Evolutionary conservation across 805 yeast genomes (phyloP).

Genomic region (Clavispora fructus): DNA sequence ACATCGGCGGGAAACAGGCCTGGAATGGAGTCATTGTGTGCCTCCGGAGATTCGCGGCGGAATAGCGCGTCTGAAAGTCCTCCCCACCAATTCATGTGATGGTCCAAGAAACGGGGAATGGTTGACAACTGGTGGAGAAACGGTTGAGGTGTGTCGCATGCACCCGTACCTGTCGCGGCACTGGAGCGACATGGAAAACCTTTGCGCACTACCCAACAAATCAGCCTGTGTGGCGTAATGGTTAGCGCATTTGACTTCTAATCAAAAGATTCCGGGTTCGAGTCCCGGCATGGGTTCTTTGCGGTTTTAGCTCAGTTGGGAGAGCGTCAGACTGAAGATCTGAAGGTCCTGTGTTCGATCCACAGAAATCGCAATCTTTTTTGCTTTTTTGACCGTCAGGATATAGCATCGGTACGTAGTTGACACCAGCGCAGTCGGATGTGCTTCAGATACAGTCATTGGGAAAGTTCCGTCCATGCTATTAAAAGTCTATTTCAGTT

Average conservation of each 20-base stretch:
- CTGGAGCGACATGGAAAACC: neutral
- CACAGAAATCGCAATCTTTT: conserved; percentile 8
- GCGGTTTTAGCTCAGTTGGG: conserved; percentile 23
- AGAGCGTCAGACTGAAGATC: conserved; percentile 29
- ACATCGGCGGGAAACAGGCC: conserved; percentile 5
- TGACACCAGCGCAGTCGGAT: too few relatives aligned
- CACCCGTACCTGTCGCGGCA: neutral
- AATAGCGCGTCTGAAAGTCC: neutral
- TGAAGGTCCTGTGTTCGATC: conserved; percentile 19
- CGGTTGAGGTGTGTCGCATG: neutral
- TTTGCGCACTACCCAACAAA: neutral
- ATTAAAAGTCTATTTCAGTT: neutral
- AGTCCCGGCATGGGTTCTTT: conserved; percentile 18
- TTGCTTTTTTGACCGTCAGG: too few relatives aligned
- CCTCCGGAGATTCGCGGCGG: neutral
- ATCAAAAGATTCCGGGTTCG: conserved; percentile 19
- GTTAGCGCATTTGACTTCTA: conserved; percentile 19
- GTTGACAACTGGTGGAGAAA: too few relatives aligned
- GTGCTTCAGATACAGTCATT: too few relatives aligned
- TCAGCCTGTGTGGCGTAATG: conserved; percentile 18
- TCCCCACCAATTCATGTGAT: neutral
- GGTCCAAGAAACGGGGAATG: neutral
- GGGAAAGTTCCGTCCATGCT: neutral
- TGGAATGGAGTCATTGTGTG: neutral
- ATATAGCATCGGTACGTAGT: too few relatives aligned